Evolutionary conservation across 352 stramenopile species (phyloP).

Genomic region (Albugo laibachii): DNA sequence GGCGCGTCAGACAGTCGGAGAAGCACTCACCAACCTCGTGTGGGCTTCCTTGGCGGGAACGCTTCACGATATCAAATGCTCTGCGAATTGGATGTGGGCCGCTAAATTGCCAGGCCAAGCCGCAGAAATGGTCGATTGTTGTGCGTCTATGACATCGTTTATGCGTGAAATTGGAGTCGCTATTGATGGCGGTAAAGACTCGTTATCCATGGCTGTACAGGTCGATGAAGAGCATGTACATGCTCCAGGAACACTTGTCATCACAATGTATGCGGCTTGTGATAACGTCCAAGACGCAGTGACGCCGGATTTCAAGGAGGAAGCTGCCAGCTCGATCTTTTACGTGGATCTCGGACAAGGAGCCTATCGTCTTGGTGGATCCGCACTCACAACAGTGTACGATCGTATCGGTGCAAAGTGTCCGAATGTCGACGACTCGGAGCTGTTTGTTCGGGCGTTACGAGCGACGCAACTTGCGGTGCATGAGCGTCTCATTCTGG

Average conservation of each 20-base stretch:
- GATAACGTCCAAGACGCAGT: slow-evolving; percentile 94
- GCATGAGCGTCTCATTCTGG: slow-evolving; percentile 79
- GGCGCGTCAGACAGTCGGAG: slow-evolving; percentile 91
- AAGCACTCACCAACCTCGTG: slow-evolving; percentile 97
- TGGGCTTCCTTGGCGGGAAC: slow-evolving; percentile 83
- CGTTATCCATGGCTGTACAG: slow-evolving; percentile 96
- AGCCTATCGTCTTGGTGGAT: slow-evolving; percentile 87
- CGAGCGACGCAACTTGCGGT: slow-evolving; percentile 85
- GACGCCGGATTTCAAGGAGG: slow-evolving; percentile 93
- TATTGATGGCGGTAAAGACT: slow-evolving; percentile 99
- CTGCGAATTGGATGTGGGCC: slow-evolving; percentile 99
- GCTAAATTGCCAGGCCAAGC: slow-evolving; percentile 97
- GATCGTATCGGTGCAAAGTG: slow-evolving; percentile 66
- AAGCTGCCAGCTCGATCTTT: slow-evolving; percentile 72
- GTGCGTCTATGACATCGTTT: slow-evolving; percentile 86
- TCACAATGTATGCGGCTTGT: slow-evolving; percentile 95
- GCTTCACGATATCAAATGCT: slow-evolving; percentile 95
- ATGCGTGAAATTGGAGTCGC: slow-evolving; percentile 91
- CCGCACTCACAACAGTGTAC: slow-evolving; percentile 89
- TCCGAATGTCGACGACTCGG: slow-evolving; percentile 87
- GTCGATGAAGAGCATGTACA: slow-evolving; percentile 92
- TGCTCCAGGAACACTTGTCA: slow-evolving; percentile 91
- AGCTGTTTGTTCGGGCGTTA: slow-evolving; percentile 87
- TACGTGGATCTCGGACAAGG: slow-evolving; percentile 90
- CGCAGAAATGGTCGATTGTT: slow-evolving; percentile 97